A percentile compares a stretch with the other conserved stretches of the same genome.
These are phyloP conservation scores for Ogataea dorogensis DNA, from an alignment of 805 yeast genomes.

Conservation along the genomic window DNA sequence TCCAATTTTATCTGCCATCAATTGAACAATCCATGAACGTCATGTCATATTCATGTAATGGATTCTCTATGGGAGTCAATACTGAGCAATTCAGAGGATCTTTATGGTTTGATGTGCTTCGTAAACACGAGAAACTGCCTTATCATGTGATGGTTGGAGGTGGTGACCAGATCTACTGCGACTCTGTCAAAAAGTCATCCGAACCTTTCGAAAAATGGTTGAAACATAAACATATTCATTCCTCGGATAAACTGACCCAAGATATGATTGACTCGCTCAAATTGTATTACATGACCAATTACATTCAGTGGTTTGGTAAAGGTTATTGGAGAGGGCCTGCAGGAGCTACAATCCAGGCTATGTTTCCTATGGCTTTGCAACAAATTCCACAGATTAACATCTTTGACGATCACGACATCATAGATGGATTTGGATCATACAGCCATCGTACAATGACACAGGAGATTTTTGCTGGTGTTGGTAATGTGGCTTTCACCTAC, in stretches of 20 bases:
- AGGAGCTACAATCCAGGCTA: conserved; percentile 64
- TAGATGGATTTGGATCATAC: conserved; percentile 95
- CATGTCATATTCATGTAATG: conserved; percentile 85
- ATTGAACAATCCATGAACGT: conserved; percentile 68
- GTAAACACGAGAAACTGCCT: conserved; percentile 55
- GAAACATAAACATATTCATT: conserved; percentile 47
- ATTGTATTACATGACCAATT: conserved; percentile 67
- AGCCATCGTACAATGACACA: conserved; percentile 69
- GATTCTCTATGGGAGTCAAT: conserved; percentile 74
- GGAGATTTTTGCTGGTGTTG: conserved; percentile 68
- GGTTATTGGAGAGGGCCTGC: conserved; percentile 77
- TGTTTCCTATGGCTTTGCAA: conserved; percentile 74
- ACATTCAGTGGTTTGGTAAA: conserved; percentile 84
- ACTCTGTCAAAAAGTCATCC: conserved; percentile 64
- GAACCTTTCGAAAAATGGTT: conserved; percentile 62
- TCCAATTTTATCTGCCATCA: conserved; percentile 70
- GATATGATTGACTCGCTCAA: conserved; percentile 56
- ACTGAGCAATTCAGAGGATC: conserved; percentile 68
- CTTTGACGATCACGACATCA: conserved; percentile 93
- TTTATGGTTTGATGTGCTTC: conserved; percentile 82
- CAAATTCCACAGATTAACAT: conserved; percentile 84
- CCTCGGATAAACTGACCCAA: conserved; percentile 39
- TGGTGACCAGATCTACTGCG: conserved; percentile 94
- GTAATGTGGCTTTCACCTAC: conserved; percentile 76
- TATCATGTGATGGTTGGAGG: conserved; percentile 97